A percentile compares a stretch with the other conserved stretches of the same genome.
These are phyloP conservation scores for Populus alba DNA, from an alignment of 345 rosid genomes.

Conservation along the genomic window DNA sequence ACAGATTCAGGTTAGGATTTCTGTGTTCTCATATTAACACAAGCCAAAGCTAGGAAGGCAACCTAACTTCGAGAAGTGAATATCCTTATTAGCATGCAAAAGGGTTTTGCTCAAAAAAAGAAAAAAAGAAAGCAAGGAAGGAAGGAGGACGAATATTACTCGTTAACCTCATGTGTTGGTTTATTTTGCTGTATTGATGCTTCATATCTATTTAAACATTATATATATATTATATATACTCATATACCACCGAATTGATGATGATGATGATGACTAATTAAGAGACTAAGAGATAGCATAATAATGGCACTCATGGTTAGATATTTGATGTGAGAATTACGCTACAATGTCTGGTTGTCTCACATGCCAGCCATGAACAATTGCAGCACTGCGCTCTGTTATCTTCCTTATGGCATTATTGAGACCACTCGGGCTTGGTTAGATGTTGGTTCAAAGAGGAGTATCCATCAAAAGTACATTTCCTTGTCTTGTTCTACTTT, in stretches of 20 bases:
- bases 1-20: neutral
- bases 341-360: neutral
- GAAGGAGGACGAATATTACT: neutral
- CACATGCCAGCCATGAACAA: neutral
- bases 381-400: neutral
- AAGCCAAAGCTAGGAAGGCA: neutral
- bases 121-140: neutral
- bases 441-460: neutral
- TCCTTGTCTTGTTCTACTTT: neutral
- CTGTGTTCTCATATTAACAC: neutral
- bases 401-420: neutral
- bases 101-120: neutral
- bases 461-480: slow-evolving; percentile 5
- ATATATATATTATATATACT: neutral
- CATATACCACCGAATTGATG: slow-evolving; percentile 7
- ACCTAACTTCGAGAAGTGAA: neutral
- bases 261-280: neutral
- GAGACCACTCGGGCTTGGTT: neutral
- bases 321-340: neutral
- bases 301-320: neutral
- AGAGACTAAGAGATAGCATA: neutral
- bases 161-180: neutral
- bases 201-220: neutral
- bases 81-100: neutral
- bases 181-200: neutral